Evolutionary conservation across 2,329 filamentous ascomycete species (phyloP), one percentile per base, ranked within the genome.

Genomic region (Xylariaceae sp.): DNA sequence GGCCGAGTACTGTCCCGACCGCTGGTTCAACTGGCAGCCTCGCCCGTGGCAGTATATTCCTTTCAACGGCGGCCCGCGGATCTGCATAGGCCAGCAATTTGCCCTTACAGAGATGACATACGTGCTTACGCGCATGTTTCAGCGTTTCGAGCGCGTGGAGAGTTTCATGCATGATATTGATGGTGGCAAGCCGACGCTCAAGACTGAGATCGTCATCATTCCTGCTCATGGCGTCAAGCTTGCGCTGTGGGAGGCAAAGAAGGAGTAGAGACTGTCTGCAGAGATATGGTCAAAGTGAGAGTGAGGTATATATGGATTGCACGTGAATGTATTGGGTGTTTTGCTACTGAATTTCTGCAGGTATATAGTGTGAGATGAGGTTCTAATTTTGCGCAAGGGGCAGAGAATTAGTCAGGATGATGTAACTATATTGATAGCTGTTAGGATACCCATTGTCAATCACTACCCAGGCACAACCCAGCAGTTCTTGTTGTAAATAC

Each of bases 61-160:
- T 4, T 90, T 90, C 70, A 90, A 89, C 65, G 85, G 85, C 11
- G 87, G 87, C 1, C 84, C 87, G 41, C 75, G 88, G 31, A 87
- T 89, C 64, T 89, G 88, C 69, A 82, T 91, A 53, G 87, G 88
- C 1, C 87, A 93, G 75, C 87, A 93, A 69, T 93, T 91, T 67
- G 89, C 89, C 13, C 71, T 92, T 43, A 90, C 87, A 0, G 87
- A 92, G 74, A 88, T 88, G 74, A 74, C 75, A 31, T 92, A 92
- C 66, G 84, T 87, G 10, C 77, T 90, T 54, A 84, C 86, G 28
- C 75, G 89, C 42, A 64, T 93, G 58, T 81, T 92, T 64, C 89
- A 93, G 73, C 76, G 79, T 19, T 94, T 87, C 65, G 82, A 84
- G 49, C 71, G 76, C 11, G 74, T 90, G 7, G 80, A 83, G 62